Base-by-base conservation (phyloP, 202 grass and related monocot species). In the Hordeum pubiflorum region DNA sequence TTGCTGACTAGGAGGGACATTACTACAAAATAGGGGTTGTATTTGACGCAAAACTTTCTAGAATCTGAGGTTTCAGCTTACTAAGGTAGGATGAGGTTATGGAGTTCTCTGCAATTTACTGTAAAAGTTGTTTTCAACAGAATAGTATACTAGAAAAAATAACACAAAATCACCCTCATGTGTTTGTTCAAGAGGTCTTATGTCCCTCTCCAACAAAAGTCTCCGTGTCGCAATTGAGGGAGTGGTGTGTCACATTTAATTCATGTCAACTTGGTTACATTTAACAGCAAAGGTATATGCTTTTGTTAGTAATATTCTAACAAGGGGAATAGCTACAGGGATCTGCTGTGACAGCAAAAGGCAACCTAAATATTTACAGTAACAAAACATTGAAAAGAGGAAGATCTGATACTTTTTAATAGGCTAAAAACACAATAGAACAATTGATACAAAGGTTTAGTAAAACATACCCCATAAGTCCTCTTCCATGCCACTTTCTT, bases 401-500 rank as follows among this genome's bases (percentile, higher is more conserved):
- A 3, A 63, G 46, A 22, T 63, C 57, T 13, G 40, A 36, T 52
- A 21, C 31, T 22, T 79, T 23, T 61, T 15, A 41, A 67, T 66
- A 55, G 74, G 40, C 26, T 48, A 70, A 14, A 75, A 79, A 29
- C 0, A 0, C n/a, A 63, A 75, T 43, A 75, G 4, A 76, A 83
- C 14, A 39, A 54, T 9, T 12, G 21, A 73, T 15, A 76, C 20
- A 11, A 58, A 67, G 67, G 32, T 68, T 21, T 54, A 75, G 65
- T 81, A 79, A 86, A 72, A 29, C 84, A 75, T 93, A 99, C 96
- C 96, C 92, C 69, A 99, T 73, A 72, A 96, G 88, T 52, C 90
- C 96, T 86, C 89, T 88, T 72, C 96, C 96, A 56, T 80, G 63
- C 96, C 96, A 99, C 31, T 83, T 77, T 74, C 92, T 92, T 83